Conservation (phyloP, 768 basidiomycete species). For the Cyclocybe cylindracea region DNA sequence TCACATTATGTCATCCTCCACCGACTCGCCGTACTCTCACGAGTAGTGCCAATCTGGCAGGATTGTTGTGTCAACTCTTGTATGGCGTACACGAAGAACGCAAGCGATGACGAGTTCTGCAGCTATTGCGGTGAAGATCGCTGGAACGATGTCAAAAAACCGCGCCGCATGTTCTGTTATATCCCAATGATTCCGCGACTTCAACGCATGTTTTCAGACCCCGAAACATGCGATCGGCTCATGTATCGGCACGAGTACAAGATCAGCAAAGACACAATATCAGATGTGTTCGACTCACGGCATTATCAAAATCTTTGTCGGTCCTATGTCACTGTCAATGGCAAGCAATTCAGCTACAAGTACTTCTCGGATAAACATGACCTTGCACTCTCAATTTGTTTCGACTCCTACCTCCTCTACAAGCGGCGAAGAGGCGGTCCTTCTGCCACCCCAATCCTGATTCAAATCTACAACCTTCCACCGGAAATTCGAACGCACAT, state of each 20-base stretch:
- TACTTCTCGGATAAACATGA: constrained; percentile 10
- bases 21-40: constrained; percentile 23
- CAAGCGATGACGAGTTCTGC: constrained; percentile 12
- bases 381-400: constrained; percentile 10
- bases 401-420: constrained; percentile 13
- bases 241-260: constrained; percentile 14
- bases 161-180: constrained; percentile 23
- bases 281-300: constrained; percentile 12
- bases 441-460: constrained; percentile 32
- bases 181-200: constrained; percentile 30
- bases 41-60: constrained; percentile 21
- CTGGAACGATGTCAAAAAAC: background rate
- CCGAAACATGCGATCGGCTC: constrained; percentile 5
- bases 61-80: constrained; percentile 37
- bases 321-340: constrained; percentile 4
- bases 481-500: constrained; percentile 35
- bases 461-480: constrained; percentile 43
- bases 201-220: constrained; percentile 19
- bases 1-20: constrained; percentile 26
- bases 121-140: constrained; percentile 18
- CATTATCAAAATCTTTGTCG: constrained; percentile 4
- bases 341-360: background rate
- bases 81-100: constrained; percentile 27
- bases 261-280: background rate
- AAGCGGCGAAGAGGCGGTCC: constrained; percentile 9